A percentile compares a stretch with the other conserved stretches of the same genome.
Conservation (phyloP, 2,329 filamentous ascomycete genomes). For the Neurospora sp. region DNA sequence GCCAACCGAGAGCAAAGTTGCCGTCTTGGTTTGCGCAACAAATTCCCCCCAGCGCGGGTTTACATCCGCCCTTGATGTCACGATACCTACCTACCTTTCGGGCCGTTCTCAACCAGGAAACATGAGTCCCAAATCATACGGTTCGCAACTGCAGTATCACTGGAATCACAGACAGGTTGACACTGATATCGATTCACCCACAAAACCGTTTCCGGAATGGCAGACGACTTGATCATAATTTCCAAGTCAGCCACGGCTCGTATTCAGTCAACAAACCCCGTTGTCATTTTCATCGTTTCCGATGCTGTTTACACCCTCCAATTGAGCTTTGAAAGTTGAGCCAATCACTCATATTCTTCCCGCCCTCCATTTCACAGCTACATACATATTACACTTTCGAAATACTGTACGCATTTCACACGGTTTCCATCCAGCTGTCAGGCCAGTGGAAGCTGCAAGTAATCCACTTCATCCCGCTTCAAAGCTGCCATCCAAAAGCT, state of each 20-base stretch:
- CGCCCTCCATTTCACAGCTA: neutral
- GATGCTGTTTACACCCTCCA: neutral
- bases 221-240: neutral
- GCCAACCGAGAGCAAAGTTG: neutral
- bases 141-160: neutral
- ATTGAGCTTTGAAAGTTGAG: neutral
- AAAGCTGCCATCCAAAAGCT: neutral
- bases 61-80: neutral
- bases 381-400: neutral
- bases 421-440: neutral
- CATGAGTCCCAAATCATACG: neutral
- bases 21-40: neutral
- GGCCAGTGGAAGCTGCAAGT: neutral
- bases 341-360: neutral
- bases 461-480: neutral
- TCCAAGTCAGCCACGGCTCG: neutral
- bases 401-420: too few species aligned
- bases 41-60: neutral
- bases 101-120: neutral
- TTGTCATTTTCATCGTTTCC: neutral
- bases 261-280: neutral
- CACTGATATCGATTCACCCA: neutral
- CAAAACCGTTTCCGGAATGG: neutral
- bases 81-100: neutral
- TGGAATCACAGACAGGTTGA: neutral